A percentile compares a stretch with the other conserved stretches of the same genome.
Evolutionary conservation across 768 basidiomycete species (phyloP).

Genomic region (Leccinum truebloodii): DNA sequence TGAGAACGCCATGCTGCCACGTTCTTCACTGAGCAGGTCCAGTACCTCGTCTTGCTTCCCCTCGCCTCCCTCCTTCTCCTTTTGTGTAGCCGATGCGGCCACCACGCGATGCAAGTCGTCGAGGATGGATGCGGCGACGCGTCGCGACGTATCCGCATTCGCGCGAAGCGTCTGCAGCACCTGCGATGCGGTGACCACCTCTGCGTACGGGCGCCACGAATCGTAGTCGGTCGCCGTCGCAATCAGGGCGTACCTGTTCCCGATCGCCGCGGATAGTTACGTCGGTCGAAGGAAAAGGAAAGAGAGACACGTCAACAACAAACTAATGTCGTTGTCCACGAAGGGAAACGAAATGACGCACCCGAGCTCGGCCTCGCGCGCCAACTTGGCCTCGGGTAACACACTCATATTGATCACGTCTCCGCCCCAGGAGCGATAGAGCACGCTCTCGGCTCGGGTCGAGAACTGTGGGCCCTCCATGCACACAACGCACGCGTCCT

Average conservation of each 20-base stretch:
- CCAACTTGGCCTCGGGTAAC: slow-evolving; percentile 95
- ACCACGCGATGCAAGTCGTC: slow-evolving; percentile 47
- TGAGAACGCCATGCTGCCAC: slow-evolving; percentile 81
- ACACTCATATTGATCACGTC: slow-evolving; percentile 98
- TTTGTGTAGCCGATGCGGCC: not conserved
- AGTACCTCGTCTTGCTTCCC: not conserved
- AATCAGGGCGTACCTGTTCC: slow-evolving; percentile 83
- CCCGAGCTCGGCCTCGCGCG: slow-evolving; percentile 93
- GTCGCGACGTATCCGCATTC: slow-evolving; percentile 86
- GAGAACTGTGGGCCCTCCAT: slow-evolving; percentile 99
- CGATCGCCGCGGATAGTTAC: not conserved
- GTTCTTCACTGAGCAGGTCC: slow-evolving; percentile 63
- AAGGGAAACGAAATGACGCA: slow-evolving; percentile 28
- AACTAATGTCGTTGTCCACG: no score
- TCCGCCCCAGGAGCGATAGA: slow-evolving; percentile 92
- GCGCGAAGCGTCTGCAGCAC: slow-evolving; percentile 85
- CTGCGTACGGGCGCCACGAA: slow-evolving; percentile 83
- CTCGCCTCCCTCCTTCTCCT: not conserved
- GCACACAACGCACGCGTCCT: slow-evolving; percentile 84
- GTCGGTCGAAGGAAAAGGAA: not conserved
- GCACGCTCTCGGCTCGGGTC: slow-evolving; percentile 92
- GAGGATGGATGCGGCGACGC: slow-evolving; percentile 68
- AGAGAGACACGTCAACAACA: no score
- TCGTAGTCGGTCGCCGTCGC: slow-evolving; percentile 95
- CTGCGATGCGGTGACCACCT: slow-evolving; percentile 85